Conservation (phyloP, 2,329 filamentous ascomycete species). For the Fusarium protoensiforme region DNA sequence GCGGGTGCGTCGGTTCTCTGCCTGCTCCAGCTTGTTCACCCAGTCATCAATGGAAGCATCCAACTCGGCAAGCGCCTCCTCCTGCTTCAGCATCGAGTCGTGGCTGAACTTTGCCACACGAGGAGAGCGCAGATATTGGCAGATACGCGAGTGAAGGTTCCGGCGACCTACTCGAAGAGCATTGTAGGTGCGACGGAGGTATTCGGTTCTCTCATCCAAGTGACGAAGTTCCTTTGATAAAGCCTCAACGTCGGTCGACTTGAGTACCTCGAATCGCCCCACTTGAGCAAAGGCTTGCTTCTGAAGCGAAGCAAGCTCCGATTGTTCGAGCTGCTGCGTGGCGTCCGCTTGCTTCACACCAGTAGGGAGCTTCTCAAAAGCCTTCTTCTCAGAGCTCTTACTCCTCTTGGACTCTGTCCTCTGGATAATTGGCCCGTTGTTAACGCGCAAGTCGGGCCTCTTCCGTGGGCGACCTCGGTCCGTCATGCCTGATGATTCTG, state of each 20-base stretch:
- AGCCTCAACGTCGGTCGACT: slow-evolving; percentile 69
- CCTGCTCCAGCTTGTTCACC: slow-evolving; percentile 81
- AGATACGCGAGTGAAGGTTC: slow-evolving; percentile 81
- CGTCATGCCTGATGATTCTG: slow-evolving; percentile 69
- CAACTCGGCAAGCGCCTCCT: slow-evolving; percentile 81
- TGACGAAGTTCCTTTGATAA: slow-evolving; percentile 78
- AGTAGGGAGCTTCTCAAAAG: slow-evolving; percentile 70
- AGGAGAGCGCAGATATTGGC: slow-evolving; percentile 79
- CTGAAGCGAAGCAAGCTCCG: slow-evolving; percentile 64
- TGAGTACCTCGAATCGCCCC: slow-evolving; percentile 72
- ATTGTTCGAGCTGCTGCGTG: slow-evolving; percentile 55
- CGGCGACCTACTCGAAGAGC: slow-evolving; percentile 80
- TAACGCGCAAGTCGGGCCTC: slow-evolving; percentile 56
- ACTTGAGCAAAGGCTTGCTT: slow-evolving; percentile 72
- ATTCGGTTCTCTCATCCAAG: slow-evolving; percentile 82
- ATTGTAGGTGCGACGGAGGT: slow-evolving; percentile 80
- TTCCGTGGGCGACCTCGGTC: slow-evolving; percentile 71
- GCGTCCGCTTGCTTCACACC: slow-evolving; percentile 68
- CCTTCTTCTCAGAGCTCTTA: slow-evolving; percentile 64
- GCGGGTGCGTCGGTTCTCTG: slow-evolving; percentile 79
- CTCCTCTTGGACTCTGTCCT: slow-evolving; percentile 56
- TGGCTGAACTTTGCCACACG: slow-evolving; percentile 77
- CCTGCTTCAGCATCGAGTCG: slow-evolving; percentile 81
- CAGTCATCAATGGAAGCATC: slow-evolving; percentile 84
- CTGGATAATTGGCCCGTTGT: slow-evolving; percentile 51